Base-by-base conservation (phyloP, 2,329 filamentous ascomycete genomes). In the Colletotrichum tabaci region DNA sequence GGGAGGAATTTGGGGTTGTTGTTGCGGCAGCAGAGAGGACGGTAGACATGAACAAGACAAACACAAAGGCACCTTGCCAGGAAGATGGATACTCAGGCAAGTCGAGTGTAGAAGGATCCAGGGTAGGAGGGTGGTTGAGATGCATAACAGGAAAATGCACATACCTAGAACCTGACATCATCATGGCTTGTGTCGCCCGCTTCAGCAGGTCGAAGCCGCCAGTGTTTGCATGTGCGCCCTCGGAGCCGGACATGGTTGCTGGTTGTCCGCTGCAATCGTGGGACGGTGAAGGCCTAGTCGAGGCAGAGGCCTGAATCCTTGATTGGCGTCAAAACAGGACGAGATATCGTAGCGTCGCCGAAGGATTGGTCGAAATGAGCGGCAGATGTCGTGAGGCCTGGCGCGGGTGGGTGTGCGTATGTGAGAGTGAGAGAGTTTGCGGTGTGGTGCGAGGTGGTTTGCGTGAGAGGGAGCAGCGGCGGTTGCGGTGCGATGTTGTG, bases 111-210 rank as follows among this genome's bases (percentile, higher is more conserved):
- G 12, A 69, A 52, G 53, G 47, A 40, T 64, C 60, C 23, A 23
- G 26, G 26, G 49, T 16, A 38, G 44, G 18, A 66, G 44, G 40
- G 26, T 46, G 73, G 63, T 72, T 76, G 74, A 73, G 35, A 69
- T 68, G 76, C 72, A 73, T 67, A 75, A 74, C 60, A 55, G 16
- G 65, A 69, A 64, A 44, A 62, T 40, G 55, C 49, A 66, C 73
- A 58, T 57, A 74, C 73, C 61, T 74, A 18, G 71, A 62, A 49
- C 83, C 90, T 82, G 88, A 90, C 84, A 87, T 87, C 87, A 91
- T 89, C 86, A 90, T 87, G 75, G 86, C 87, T 77, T 90, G 88
- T n/a, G 89, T 91, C 73, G 89, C 89, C 79, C 88, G 84, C 77
- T 87, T 84, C 74, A 91, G 80, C 75, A 91, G 82, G 80, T 91